Conservation (phyloP, 306 rosid genomes). For the Trifolium repens region DNA sequence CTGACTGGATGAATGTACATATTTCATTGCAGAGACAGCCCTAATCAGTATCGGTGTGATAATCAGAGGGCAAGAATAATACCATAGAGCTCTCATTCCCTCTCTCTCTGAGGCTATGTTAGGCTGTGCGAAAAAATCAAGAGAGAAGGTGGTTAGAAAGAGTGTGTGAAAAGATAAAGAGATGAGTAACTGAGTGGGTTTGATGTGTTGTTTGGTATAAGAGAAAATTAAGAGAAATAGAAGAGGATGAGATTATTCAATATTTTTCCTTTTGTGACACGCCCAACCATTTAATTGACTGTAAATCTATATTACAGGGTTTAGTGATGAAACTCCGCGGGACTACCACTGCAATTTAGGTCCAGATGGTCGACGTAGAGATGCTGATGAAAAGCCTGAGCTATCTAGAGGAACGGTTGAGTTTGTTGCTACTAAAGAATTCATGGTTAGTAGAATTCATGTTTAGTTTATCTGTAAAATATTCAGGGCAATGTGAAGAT, state of each 20-base stretch:
- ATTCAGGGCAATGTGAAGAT: background rate
- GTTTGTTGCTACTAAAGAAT: constrained; percentile 93
- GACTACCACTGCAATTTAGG: constrained; percentile 99
- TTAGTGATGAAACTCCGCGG: constrained; percentile 96
- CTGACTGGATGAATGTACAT: background rate
- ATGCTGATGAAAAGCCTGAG: constrained; percentile 97
- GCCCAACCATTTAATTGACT: constrained; percentile 19
- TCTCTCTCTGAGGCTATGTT: background rate
- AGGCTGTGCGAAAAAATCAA: background rate
- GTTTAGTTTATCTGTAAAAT: constrained; percentile 63
- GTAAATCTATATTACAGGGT: constrained; percentile 63
- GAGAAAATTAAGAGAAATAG: background rate
- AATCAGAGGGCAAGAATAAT: background rate
- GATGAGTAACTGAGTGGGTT: background rate
- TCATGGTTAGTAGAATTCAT: constrained; percentile 87
- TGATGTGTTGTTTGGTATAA: background rate
- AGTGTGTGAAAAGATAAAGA: background rate
- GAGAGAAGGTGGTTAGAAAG: background rate
- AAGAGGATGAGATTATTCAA: constrained; percentile 14
- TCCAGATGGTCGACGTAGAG: constrained; percentile 98
- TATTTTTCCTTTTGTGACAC: constrained; percentile 5
- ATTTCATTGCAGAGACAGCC: constrained; percentile 6
- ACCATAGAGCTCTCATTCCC: too few relatives aligned
- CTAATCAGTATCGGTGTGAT: background rate
- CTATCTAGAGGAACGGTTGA: constrained; percentile 97